Conservation (phyloP, 2,329 filamentous ascomycete genomes). For the Lizonia empirigonia region DNA sequence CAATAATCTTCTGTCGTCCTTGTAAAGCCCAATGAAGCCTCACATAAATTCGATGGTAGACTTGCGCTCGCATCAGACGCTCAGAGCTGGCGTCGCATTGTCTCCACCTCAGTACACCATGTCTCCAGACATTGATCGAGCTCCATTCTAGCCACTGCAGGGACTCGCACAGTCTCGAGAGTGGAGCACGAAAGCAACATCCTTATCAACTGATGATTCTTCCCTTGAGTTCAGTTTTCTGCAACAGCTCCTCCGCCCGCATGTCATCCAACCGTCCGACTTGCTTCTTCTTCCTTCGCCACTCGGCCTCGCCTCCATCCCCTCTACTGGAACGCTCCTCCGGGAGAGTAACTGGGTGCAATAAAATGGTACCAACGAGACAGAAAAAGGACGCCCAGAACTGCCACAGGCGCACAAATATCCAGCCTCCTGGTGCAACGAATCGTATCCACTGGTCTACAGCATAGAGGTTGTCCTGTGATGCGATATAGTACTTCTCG, state of each 20-base stretch:
- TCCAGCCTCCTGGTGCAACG: slow-evolving; percentile 62
- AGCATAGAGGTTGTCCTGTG: slow-evolving; percentile 84
- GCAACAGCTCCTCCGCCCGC: slow-evolving; percentile 17
- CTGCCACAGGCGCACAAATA: slow-evolving; percentile 67
- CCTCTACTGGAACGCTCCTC: slow-evolving; percentile 25
- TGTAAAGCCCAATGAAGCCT: neutral
- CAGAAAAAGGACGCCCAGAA: slow-evolving; percentile 69
- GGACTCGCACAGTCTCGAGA: neutral
- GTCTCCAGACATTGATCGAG: slow-evolving; percentile 2
- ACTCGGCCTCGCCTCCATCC: slow-evolving; percentile 9
- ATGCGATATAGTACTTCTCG: slow-evolving; percentile 70
- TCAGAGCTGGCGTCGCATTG: neutral
- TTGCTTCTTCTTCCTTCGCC: slow-evolving; percentile 13
- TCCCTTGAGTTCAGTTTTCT: slow-evolving; percentile 18
- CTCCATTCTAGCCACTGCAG: neutral
- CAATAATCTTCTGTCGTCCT: neutral
- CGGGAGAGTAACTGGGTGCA: slow-evolving; percentile 54
- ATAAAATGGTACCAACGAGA: slow-evolving; percentile 60
- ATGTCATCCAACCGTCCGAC: slow-evolving; percentile 19
- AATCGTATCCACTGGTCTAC: slow-evolving; percentile 77
- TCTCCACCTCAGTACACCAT: neutral
- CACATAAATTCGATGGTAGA: neutral
- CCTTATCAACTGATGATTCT: slow-evolving; percentile 18
- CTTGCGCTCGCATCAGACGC: neutral
- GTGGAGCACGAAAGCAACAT: neutral